These are phyloP conservation scores for Shiraia sp. DNA, from an alignment of 2,329 filamentous ascomycete species.

Conservation along the genomic window DNA sequence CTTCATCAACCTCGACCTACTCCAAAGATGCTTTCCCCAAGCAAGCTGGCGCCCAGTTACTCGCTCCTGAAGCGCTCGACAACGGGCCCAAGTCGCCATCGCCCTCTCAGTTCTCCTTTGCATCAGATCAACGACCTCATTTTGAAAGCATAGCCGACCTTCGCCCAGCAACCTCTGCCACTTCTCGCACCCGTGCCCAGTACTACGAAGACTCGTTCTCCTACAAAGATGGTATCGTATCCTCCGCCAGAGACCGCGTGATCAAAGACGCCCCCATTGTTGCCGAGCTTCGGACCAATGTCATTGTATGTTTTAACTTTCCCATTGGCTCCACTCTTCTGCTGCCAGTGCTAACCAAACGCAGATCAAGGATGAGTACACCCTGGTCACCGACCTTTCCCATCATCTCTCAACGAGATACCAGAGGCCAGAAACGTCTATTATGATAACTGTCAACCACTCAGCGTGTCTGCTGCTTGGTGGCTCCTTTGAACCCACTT, in stretches of 20 bases:
- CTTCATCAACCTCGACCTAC: conserved; percentile 40
- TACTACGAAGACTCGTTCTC: conserved; percentile 45
- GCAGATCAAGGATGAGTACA: conserved; percentile 75
- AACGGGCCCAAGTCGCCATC: conserved; percentile 38
- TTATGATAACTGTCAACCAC: conserved; percentile 77
- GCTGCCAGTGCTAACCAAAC: conserved; percentile 22
- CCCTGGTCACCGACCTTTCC: conserved; percentile 73
- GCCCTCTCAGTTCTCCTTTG: conserved; percentile 45
- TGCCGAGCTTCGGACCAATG: conserved; percentile 54
- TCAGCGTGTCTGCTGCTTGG: conserved; percentile 75
- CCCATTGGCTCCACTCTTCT: conserved; percentile 10
- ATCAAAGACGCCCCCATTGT: conserved; percentile 52
- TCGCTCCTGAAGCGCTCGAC: conserved; percentile 29
- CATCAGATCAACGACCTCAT: conserved; percentile 29
- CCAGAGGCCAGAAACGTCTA: conserved; percentile 71
- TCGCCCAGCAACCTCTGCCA: conserved; percentile 15
- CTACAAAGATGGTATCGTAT: conserved; percentile 39
- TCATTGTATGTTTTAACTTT: conserved; percentile 50
- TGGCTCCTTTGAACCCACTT: conserved; percentile 77
- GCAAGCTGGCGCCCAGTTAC: conserved; percentile 36
- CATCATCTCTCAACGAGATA: conserved; percentile 75
- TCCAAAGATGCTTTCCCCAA: conserved; percentile 41
- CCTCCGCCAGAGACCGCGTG: conserved; percentile 47
- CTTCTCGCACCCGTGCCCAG: conserved; percentile 35
- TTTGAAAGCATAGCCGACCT: conserved; percentile 10